These are phyloP conservation scores for Gynochthodes officinalis DNA, from an alignment of 257 asterid species.

Conservation along the genomic window DNA sequence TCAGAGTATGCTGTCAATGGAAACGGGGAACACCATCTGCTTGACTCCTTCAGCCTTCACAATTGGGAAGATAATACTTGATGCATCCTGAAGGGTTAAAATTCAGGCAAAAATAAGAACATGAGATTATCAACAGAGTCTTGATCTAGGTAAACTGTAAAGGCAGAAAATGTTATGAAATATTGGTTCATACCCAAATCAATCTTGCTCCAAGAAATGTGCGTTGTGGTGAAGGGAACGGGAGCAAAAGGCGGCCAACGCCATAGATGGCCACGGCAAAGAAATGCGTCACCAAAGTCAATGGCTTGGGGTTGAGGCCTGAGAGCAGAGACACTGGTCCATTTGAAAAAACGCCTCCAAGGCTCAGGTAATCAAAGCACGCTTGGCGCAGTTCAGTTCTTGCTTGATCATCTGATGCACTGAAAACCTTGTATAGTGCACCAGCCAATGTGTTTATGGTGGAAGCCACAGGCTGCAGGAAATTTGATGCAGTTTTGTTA, in stretches of 20 bases:
- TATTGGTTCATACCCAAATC: conserved; percentile 11
- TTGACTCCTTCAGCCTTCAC: conserved; percentile 28
- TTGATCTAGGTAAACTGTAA: not conserved
- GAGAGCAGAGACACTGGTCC: conserved; percentile 29
- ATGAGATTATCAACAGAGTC: not conserved
- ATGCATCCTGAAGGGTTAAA: conserved; percentile 19
- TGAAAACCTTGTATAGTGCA: conserved; percentile 26
- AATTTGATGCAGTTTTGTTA: conserved; percentile 1
- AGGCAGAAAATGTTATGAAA: not conserved
- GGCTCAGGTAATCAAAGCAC: conserved; percentile 30
- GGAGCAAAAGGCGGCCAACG: conserved; percentile 25
- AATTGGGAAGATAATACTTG: conserved; percentile 23
- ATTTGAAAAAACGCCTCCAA: conserved; percentile 25
- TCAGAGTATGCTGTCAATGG: conserved; percentile 28
- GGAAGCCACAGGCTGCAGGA: conserved; percentile 26
- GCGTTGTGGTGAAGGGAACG: conserved; percentile 24
- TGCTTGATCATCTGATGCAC: conserved; percentile 21
- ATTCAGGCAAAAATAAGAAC: not conserved
- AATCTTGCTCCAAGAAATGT: conserved; percentile 18
- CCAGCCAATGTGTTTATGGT: conserved; percentile 31
- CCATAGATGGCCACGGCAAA: conserved; percentile 31
- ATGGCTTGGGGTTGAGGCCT: conserved; percentile 27
- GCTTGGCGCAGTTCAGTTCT: conserved; percentile 28
- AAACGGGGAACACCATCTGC: conserved; percentile 24
- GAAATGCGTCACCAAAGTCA: conserved; percentile 23